phyloP scores from a whole-genome alignment of 371 early-diverging fungal species.

The Apophysomyces elegans region DNA sequence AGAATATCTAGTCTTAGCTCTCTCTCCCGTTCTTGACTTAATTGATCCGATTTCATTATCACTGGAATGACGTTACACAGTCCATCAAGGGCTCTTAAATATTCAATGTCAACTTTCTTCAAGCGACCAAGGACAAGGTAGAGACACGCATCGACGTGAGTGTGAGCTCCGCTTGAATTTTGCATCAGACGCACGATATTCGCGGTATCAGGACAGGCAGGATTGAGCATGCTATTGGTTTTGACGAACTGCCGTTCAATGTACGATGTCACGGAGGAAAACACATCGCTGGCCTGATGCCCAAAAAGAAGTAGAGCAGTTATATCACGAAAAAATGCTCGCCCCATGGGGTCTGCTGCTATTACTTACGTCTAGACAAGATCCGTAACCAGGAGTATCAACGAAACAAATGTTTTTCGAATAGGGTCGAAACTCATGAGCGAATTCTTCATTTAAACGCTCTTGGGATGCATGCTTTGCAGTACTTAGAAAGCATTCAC shows the following conservation, averaged over 20 bases:
- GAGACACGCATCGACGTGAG: conserved; percentile 72
- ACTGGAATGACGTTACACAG: conserved; percentile 67
- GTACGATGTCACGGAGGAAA: conserved; percentile 34
- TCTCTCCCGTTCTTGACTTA: conserved; percentile 61
- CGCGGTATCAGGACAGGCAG: conserved; percentile 25
- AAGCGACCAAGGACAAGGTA: conserved; percentile 68
- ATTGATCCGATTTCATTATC: conserved; percentile 69
- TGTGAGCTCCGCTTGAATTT: conserved; percentile 52
- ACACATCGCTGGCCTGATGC: conserved; percentile 40
- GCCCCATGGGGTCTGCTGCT: not conserved
- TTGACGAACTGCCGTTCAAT: conserved; percentile 44
- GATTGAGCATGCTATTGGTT: conserved; percentile 34
- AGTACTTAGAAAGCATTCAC: conserved; percentile 42
- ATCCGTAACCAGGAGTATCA: conserved; percentile 67
- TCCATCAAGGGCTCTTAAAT: conserved; percentile 64
- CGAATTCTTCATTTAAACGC: not conserved
- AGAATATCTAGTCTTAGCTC: conserved; percentile 56
- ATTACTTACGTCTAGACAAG: conserved; percentile 46
- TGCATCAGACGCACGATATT: conserved; percentile 30
- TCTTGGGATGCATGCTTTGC: conserved; percentile 34
- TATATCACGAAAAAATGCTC: not conserved
- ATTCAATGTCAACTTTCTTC: conserved; percentile 77
- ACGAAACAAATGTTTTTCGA: conserved; percentile 50
- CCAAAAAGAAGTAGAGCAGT: not conserved
- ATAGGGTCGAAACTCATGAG: conserved; percentile 11